Base-by-base conservation (phyloP, 179 eudicot species). In the Corrigiola litoralis region DNA sequence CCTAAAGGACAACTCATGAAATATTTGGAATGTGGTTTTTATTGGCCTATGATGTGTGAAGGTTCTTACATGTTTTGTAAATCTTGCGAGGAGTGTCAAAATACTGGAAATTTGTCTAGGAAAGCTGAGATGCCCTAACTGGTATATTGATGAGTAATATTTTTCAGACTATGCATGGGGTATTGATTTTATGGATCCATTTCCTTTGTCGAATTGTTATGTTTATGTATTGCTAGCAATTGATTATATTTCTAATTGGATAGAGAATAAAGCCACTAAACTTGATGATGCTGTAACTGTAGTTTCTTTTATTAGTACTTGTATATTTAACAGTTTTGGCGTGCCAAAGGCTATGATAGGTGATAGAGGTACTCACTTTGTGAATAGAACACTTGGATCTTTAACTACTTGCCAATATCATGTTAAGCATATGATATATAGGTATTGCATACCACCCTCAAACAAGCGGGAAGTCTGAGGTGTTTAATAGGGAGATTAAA, bases 161-260 rank as follows among this genome's bases (percentile, higher is more conserved):
- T 72, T 65, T 63, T n/a, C n/a, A n/a, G n/a, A n/a, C n/a, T 55
- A 70, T 18, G 55, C 45, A 14, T 70, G 63, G 63, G 64, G 63
- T 1, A 37, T 63, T 13, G 69, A 63, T 10, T 71, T 57, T 2
- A 48, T 62, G 47, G 69, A 58, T 1, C 65, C 62, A 6, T 70
- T 70, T 18, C 58, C 68, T 3, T 9, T 0, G 12, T 62, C 63
- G 0, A 32, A 17, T 53, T 48, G 63, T 3, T 4, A 16, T 20
- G 0, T 17, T 14, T 70, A 63, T 6, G 63, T 70, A 16, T 27
- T 70, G 0, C 4, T 70, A 6, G 34, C 38, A 5, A 47, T 70
- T 1, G 67, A 70, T 16, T 70, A 70, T 12, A 33, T 53, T 1
- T 51, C 74, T 2, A 70, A 61, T 9, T 61, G 62, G 67, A 28